Conservation (phyloP, 2,329 filamentous ascomycete species). For the Rhinocladiella similis region DNA sequence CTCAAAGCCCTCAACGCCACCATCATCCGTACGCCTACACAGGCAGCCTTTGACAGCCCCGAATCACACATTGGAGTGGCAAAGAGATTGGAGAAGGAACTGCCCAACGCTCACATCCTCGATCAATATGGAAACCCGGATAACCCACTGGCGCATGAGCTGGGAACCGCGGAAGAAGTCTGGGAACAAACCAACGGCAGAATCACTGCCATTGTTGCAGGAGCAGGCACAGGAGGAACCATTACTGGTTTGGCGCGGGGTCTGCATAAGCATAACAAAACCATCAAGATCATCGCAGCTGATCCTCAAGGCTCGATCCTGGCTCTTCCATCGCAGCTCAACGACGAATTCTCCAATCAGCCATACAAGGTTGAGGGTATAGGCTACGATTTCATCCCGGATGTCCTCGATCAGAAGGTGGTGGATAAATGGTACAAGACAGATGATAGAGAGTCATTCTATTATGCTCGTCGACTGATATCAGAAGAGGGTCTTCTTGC, state of each 20-base stretch:
- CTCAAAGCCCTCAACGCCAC: constrained; percentile 91
- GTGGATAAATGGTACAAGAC: constrained; percentile 99
- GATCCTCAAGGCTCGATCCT: constrained; percentile 92
- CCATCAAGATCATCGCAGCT: constrained; percentile 86
- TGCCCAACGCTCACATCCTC: constrained; percentile 94
- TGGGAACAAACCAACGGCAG: constrained; percentile 86
- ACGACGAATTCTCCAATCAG: constrained; percentile 76
- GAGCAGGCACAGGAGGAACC: constrained; percentile 92
- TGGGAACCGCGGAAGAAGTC: constrained; percentile 92
- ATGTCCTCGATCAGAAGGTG: constrained; percentile 76
- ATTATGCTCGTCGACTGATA: constrained; percentile 85
- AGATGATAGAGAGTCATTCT: constrained; percentile 86
- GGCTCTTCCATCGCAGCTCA: constrained; percentile 76
- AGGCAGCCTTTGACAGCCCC: constrained; percentile 89
- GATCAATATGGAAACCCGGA: constrained; percentile 93
- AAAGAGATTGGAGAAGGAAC: constrained; percentile 83
- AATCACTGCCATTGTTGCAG: constrained; percentile 81
- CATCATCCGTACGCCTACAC: constrained; percentile 95
- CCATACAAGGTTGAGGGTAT: constrained; percentile 98
- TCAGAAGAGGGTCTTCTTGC: constrained; percentile 91
- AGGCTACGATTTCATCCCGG: constrained; percentile 96
- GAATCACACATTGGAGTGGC: constrained; percentile 98
- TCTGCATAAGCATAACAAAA: constrained; percentile 79
- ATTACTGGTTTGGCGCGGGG: constrained; percentile 87
- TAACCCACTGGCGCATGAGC: constrained; percentile 92